Percentiles rank a stretch among this genome's conserved stretches.
Conservation (phyloP, 169 alveolate genomes). For the Plasmodium falciparum region DNA sequence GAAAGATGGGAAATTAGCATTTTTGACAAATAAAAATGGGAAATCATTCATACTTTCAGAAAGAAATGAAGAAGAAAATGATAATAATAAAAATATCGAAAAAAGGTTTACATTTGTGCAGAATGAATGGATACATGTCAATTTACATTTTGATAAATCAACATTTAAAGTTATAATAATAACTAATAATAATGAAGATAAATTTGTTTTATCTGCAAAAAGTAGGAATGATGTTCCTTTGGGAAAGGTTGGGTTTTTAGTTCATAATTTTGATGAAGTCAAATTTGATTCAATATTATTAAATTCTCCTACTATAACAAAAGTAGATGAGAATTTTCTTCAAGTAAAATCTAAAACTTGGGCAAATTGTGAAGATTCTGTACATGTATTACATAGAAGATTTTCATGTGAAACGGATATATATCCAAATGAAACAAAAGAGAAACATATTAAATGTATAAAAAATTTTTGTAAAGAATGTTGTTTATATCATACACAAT, state of each 20-base stretch:
- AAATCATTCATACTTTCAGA: constrained; percentile 79
- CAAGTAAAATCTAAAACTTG: constrained; percentile 78
- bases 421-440: constrained; percentile 78
- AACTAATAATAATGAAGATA: constrained; percentile 61
- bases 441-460: constrained; percentile 77
- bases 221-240: constrained; percentile 60
- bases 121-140: constrained; percentile 81
- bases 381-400: constrained; percentile 80
- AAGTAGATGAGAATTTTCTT: constrained; percentile 33
- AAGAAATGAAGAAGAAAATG: constrained; percentile 78
- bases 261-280: constrained; percentile 69
- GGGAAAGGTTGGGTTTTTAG: constrained; percentile 78
- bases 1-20: constrained; percentile 14
- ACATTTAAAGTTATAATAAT: constrained; percentile 62
- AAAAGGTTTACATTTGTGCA: too few relatives aligned
- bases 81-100: constrained; percentile 42
- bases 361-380: constrained; percentile 82
- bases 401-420: constrained; percentile 78
- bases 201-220: constrained; percentile 72
- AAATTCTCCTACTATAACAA: constrained; percentile 12
- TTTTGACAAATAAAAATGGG: constrained; percentile 50
- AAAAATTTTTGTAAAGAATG: constrained; percentile 83
- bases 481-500: constrained; percentile 83
- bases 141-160: constrained; percentile 71
- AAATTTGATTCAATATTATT: constrained; percentile 76